These are phyloP conservation scores for Lentithecium fluviatile DNA, from an alignment of 495 filamentous ascomycete genomes.

Conservation along the genomic window DNA sequence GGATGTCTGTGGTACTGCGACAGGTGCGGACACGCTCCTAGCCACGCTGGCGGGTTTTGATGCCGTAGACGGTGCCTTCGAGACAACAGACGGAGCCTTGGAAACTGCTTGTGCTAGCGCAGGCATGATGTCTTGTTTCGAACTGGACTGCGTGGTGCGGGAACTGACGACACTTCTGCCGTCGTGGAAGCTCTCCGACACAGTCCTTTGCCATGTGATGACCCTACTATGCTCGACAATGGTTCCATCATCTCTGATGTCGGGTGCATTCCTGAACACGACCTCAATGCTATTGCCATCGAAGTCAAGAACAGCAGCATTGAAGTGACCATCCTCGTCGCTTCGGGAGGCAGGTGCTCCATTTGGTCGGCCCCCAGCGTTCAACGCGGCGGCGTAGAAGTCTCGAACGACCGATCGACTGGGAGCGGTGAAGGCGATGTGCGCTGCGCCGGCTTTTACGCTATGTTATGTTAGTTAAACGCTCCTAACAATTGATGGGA, in stretches of 20 bases:
- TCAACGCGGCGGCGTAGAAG: slow-evolving; percentile 61
- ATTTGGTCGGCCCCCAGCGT: slow-evolving; percentile 57
- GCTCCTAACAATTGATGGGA: slow-evolving; percentile 12
- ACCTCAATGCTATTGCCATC: slow-evolving; percentile 63
- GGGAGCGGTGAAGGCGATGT: slow-evolving; percentile 60
- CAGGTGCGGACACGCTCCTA: slow-evolving; percentile 34
- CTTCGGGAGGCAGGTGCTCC: slow-evolving; percentile 56
- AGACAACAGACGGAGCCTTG: slow-evolving; percentile 6
- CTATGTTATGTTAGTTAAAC: slow-evolving; percentile 38
- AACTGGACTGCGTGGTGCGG: slow-evolving; percentile 13
- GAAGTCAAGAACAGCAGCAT: slow-evolving; percentile 60
- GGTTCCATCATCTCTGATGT: slow-evolving; percentile 29
- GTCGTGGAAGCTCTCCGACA: slow-evolving; percentile 31
- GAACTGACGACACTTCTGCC: slow-evolving; percentile 35
- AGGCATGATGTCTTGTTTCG: slow-evolving; percentile 18
- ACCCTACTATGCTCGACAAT: slow-evolving; percentile 39
- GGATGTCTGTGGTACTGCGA: slow-evolving; percentile 13
- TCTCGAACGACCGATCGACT: slow-evolving; percentile 53
- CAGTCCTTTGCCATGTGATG: slow-evolving; percentile 39
- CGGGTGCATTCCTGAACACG: slow-evolving; percentile 48
- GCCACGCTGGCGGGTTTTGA: slow-evolving; percentile 28
- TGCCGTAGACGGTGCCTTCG: slow-evolving; percentile 18
- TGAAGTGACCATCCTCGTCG: slow-evolving; percentile 55
- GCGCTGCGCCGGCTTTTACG: slow-evolving; percentile 51
- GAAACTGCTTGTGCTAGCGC: slow-evolving; percentile 2